phyloP scores from a whole-genome alignment of 2,329 filamentous ascomycete genomes.

The Talaromyces sp. region DNA sequence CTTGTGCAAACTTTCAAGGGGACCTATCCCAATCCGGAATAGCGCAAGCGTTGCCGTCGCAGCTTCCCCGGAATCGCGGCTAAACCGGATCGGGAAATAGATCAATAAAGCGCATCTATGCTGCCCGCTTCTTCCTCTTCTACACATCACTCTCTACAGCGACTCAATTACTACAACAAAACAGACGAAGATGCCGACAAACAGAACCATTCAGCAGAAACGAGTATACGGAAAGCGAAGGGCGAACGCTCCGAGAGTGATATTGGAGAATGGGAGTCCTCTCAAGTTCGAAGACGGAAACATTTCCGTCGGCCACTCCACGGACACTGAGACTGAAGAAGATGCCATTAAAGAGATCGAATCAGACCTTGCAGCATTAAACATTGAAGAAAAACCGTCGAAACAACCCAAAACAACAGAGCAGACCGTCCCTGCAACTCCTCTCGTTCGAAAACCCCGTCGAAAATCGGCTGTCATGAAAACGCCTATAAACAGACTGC shows the following conservation, averaged over 20 bases:
- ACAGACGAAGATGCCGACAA: not conserved
- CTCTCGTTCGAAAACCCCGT: not conserved
- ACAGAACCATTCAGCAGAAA: slow-evolving; percentile 8
- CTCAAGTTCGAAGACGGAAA: not conserved
- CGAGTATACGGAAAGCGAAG: slow-evolving; percentile 15
- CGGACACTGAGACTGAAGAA: slow-evolving; percentile 16
- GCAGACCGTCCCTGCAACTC: not conserved
- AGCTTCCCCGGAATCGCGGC: not conserved
- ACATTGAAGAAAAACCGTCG: slow-evolving; percentile 12
- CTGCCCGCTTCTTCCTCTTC: not conserved
- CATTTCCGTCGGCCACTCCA: not conserved
- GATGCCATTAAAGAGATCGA: slow-evolving; percentile 14
- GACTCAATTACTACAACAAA: not conserved
- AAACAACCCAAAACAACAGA: not conserved
- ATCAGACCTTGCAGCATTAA: slow-evolving; percentile 23
- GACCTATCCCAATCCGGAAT: not conserved
- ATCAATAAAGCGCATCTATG: slow-evolving; percentile 3
- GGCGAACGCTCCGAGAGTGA: slow-evolving; percentile 11
- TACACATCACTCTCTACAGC: not conserved
- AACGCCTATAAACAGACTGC: not conserved
- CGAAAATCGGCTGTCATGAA: not conserved
- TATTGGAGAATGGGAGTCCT: slow-evolving; percentile 14
- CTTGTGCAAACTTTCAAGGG: not conserved
- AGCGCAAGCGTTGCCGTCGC: not conserved
- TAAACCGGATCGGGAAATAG: slow-evolving; percentile 5